These are phyloP conservation scores for Apiosordaria backusii DNA, from an alignment of 495 filamentous ascomycete genomes.

Conservation along the genomic window DNA sequence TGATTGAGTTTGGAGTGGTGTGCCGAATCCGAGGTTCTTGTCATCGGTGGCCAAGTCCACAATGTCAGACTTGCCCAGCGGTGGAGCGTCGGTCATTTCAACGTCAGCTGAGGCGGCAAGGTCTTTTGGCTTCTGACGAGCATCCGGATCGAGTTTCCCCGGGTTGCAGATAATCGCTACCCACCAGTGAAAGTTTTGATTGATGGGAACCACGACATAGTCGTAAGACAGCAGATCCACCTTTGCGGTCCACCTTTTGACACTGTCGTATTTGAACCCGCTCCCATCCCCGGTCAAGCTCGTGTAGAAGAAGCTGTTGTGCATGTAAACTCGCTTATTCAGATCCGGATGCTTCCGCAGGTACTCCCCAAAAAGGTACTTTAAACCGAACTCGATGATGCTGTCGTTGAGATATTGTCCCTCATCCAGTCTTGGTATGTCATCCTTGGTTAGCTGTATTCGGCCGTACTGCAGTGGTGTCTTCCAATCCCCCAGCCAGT, in stretches of 20 bases:
- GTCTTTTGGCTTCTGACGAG: background rate
- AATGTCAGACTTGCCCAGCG: constrained; percentile 27
- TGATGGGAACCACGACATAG: constrained; percentile 88
- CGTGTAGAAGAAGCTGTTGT: constrained; percentile 89
- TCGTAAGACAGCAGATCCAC: constrained; percentile 83
- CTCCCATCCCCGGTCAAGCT: constrained; percentile 56
- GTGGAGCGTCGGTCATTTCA: constrained; percentile 23
- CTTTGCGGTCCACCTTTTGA: constrained; percentile 84
- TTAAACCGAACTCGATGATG: constrained; percentile 80
- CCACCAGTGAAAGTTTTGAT: constrained; percentile 88
- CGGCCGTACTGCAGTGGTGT: constrained; percentile 68
- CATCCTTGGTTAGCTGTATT: constrained; percentile 69
- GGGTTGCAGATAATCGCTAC: constrained; percentile 94
- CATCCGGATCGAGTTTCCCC: constrained; percentile 46
- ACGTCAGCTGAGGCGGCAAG: constrained; percentile 11
- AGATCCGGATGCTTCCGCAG: constrained; percentile 52
- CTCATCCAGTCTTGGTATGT: constrained; percentile 76
- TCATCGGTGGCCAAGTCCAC: constrained; percentile 18
- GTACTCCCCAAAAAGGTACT: constrained; percentile 65
- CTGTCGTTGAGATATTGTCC: constrained; percentile 92
- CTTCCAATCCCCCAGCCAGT: constrained; percentile 44
- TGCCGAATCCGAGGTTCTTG: constrained; percentile 2
- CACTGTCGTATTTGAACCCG: constrained; percentile 72
- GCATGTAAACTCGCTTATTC: constrained; percentile 70
- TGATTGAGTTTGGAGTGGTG: background rate